Evolutionary conservation across 192 early-diverging fungal species (phyloP).

Genomic region (Diversispora epigaea): DNA sequence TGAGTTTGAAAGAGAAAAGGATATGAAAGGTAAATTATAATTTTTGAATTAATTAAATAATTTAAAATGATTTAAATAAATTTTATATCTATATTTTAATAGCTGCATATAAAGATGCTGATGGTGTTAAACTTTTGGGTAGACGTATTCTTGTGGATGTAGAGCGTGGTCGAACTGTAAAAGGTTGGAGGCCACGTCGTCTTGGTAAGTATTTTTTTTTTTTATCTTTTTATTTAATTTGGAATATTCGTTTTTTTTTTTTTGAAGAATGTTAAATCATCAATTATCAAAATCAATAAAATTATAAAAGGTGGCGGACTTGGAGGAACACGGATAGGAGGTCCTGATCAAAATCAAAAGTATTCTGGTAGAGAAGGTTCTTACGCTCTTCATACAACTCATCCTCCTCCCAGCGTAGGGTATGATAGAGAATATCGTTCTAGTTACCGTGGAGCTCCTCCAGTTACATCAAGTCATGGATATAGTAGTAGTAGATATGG

Average conservation of each 20-base stretch:
- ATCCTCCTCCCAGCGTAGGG: conserved; percentile 2
- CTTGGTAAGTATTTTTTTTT: conserved; percentile 46
- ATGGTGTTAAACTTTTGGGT: conserved; percentile 83
- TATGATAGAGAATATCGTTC: conserved; percentile 42
- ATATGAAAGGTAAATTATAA: conserved; percentile 34
- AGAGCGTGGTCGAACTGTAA: conserved; percentile 94
- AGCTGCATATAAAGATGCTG: conserved; percentile 82
- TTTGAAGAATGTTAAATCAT: background rate
- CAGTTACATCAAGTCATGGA: conserved; percentile 34
- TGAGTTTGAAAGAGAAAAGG: conserved; percentile 84
- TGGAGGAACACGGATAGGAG: conserved; percentile 69
- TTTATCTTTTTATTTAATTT: background rate
- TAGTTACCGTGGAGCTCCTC: conserved; percentile 26
- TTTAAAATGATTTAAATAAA: background rate
- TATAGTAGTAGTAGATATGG: conserved; percentile 31
- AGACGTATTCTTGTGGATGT: conserved; percentile 90
- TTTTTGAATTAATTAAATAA: no score
- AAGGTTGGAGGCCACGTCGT: conserved; percentile 89
- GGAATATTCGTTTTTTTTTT: background rate
- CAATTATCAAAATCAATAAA: background rate
- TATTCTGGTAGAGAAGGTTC: conserved; percentile 51
- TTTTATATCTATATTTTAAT: background rate
- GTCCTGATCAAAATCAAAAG: conserved; percentile 50
- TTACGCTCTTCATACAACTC: conserved; percentile 4
- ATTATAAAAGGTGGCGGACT: conserved; percentile 64